These are phyloP conservation scores for Gymnopilus dilepis DNA, from an alignment of 768 basidiomycete genomes.

Conservation along the genomic window DNA sequence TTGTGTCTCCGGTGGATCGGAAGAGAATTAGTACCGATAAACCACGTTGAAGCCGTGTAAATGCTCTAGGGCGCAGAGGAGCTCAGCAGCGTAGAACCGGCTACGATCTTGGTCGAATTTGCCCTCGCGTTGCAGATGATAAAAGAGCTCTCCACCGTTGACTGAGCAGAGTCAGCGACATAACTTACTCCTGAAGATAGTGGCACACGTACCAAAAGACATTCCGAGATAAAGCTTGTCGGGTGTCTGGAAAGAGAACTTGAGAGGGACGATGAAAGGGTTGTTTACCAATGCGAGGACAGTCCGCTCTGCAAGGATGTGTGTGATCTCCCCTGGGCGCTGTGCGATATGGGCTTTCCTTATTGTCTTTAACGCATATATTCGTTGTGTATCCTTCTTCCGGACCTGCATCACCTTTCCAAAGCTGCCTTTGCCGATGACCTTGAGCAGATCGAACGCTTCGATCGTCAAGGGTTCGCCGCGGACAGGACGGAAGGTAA, in stretches of 20 bases:
- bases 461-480: constrained; percentile 92
- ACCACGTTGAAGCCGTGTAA: constrained; percentile 98
- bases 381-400: constrained; percentile 97
- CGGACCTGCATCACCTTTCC: constrained; percentile 99
- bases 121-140: constrained; percentile 95
- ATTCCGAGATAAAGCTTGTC: constrained; percentile 98
- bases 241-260: constrained; percentile 98
- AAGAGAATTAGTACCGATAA: constrained; percentile 66
- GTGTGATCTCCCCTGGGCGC: constrained; percentile 95
- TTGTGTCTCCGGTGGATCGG: not conserved
- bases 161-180: constrained; percentile 49
- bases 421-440: constrained; percentile 97
- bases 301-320: constrained; percentile 96
- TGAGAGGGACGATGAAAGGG: constrained; percentile 98
- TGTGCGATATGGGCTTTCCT: constrained; percentile 98
- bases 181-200: not conserved
- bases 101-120: constrained; percentile 94
- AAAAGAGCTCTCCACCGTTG: constrained; percentile 97
- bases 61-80: constrained; percentile 94
- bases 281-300: constrained; percentile 97
- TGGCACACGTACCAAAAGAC: constrained; percentile 78
- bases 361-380: constrained; percentile 98
- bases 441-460: constrained; percentile 94
- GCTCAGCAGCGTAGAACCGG: constrained; percentile 97
- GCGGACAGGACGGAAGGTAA: constrained; percentile 89